These are phyloP conservation scores for Boletus sp. DNA, from an alignment of 1,284 basidiomycete genomes.

Conservation along the genomic window DNA sequence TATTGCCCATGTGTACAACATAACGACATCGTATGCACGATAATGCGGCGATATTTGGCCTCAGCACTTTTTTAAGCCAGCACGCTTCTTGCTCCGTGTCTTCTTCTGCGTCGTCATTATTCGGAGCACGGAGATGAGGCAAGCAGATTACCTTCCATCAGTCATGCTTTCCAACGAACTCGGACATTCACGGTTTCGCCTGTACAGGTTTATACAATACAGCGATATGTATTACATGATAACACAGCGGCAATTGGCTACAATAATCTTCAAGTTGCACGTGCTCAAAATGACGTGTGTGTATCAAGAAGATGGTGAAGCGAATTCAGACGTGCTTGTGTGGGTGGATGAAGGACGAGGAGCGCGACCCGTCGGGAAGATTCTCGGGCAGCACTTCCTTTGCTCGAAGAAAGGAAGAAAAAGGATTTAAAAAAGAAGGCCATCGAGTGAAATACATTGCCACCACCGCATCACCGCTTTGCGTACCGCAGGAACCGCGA, in stretches of 20 bases:
- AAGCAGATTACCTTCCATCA: background rate
- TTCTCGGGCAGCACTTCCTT: background rate
- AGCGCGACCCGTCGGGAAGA: background rate
- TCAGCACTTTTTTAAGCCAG: too few species aligned
- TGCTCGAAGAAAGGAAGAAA: background rate
- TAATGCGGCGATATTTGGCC: too few species aligned
- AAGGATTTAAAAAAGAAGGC: background rate
- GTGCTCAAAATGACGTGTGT: too few species aligned
- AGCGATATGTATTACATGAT: too few species aligned
- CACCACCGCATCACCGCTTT: conserved; percentile 42
- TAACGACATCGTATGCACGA: too few species aligned
- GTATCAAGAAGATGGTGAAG: background rate
- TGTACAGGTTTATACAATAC: background rate
- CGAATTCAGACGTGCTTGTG: background rate
- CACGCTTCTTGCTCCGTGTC: too few species aligned
- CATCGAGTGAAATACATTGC: background rate
- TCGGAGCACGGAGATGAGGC: background rate
- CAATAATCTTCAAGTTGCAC: too few species aligned
- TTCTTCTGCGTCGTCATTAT: too few species aligned
- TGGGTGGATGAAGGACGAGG: conserved; percentile 1
- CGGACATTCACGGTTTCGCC: background rate
- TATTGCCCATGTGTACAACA: too few species aligned
- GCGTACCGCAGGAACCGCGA: conserved; percentile 74
- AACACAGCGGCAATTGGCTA: background rate
- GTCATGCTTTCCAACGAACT: background rate